Conservation (phyloP, 306 rosid genomes). For the Vicia sativa region DNA sequence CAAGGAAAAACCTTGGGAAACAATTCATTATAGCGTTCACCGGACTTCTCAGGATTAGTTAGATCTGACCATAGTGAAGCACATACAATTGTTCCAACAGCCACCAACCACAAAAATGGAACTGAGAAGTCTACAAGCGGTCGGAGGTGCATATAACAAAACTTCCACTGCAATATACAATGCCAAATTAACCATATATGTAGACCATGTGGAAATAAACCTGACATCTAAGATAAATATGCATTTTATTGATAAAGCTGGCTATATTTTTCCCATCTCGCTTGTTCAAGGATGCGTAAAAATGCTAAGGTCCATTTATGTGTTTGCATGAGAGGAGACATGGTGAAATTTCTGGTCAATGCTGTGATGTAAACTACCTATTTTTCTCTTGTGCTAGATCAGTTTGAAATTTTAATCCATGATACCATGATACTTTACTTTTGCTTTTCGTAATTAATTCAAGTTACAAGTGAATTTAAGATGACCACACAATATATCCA, state of each 20-base stretch:
- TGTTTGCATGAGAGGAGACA: slow-evolving; percentile 8
- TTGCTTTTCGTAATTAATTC: not conserved
- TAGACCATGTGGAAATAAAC: slow-evolving; percentile 39
- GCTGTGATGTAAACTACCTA: too few species aligned
- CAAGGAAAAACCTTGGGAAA: slow-evolving; percentile 72
- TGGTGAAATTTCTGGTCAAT: not conserved
- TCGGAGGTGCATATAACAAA: slow-evolving; percentile 84
- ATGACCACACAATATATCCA: not conserved
- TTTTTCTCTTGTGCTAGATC: slow-evolving; percentile 7
- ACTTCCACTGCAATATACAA: slow-evolving; percentile 77
- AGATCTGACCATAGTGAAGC: slow-evolving; percentile 87
- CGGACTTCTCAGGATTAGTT: slow-evolving; percentile 58
- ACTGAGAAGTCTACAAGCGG: slow-evolving; percentile 79
- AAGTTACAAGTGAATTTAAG: slow-evolving; percentile 2
- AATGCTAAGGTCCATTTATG: slow-evolving; percentile 4
- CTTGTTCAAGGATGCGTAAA: slow-evolving; percentile 29
- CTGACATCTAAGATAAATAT: slow-evolving; percentile 26
- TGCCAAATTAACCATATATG: slow-evolving; percentile 38
- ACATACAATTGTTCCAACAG: slow-evolving; percentile 78
- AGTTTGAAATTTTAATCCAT: slow-evolving; percentile 7
- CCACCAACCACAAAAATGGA: slow-evolving; percentile 74
- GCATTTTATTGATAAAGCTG: slow-evolving; percentile 29
- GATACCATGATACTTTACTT: slow-evolving; percentile 8
- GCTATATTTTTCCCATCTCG: not conserved
- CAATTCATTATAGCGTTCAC: slow-evolving; percentile 76